A percentile compares a stretch with the other conserved stretches of the same genome.
Conservation (phyloP, 2,329 filamentous ascomycete genomes). For the Diaporthe sp. region DNA sequence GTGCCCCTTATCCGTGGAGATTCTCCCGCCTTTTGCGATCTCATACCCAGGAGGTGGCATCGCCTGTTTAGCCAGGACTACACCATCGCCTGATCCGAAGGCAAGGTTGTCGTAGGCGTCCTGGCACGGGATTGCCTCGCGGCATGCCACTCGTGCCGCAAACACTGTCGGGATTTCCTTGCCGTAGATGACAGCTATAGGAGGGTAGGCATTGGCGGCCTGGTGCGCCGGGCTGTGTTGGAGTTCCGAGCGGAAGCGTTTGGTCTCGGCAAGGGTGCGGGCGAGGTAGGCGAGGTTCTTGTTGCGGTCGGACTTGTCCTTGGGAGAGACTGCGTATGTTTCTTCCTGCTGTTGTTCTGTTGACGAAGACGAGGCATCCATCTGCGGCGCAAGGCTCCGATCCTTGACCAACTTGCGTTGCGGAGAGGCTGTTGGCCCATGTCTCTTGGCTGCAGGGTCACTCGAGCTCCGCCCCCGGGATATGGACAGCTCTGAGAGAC, state of each 20-base stretch:
- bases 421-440: conserved; percentile 46
- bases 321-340: conserved; percentile 38
- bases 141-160: conserved; percentile 80
- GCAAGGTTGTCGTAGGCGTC: conserved; percentile 90
- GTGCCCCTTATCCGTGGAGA: conserved; percentile 88
- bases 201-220: conserved; percentile 81
- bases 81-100: conserved; percentile 90
- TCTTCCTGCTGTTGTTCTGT: conserved; percentile 45
- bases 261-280: conserved; percentile 79
- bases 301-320: conserved; percentile 63
- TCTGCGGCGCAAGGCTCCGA: conserved; percentile 61
- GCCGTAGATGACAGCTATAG: conserved; percentile 85
- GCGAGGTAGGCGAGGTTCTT: conserved; percentile 75
- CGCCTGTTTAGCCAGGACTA: conserved; percentile 86
- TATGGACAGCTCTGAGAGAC: conserved; percentile 60
- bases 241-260: conserved; percentile 83
- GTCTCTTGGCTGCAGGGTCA: conserved; percentile 48
- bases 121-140: conserved; percentile 79
- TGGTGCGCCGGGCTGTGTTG: conserved; percentile 72
- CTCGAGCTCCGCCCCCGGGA: conserved; percentile 60
- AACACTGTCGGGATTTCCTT: conserved; percentile 90
- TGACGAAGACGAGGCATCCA: conserved; percentile 52
- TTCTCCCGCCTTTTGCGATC: conserved; percentile 78
- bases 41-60: conserved; percentile 88
- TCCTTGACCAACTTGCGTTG: conserved; percentile 51